A percentile compares a stretch with the other conserved stretches of the same genome.
These are phyloP conservation scores for Lipomyces anomalus DNA, from an alignment of 805 yeast genomes.

Conservation along the genomic window DNA sequence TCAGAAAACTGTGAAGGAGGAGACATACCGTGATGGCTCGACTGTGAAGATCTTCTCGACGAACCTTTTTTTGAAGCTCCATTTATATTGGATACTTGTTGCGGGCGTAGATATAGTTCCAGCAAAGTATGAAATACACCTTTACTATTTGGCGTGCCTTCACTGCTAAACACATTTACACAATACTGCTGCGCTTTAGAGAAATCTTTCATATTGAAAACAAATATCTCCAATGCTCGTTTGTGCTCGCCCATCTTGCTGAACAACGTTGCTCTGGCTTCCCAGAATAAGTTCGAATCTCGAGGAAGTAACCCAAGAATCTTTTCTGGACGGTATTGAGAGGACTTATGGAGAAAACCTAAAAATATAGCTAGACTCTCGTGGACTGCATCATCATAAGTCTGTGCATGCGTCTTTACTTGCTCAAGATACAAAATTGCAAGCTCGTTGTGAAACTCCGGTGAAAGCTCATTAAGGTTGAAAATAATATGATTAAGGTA, in stretches of 20 bases:
- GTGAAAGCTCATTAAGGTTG: conserved; percentile 36
- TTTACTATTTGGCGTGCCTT: conserved; percentile 37
- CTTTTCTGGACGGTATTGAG: conserved; percentile 38
- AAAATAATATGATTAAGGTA: conserved; percentile 52
- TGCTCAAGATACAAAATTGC: conserved; percentile 41
- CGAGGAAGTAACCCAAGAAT: conserved; percentile 32
- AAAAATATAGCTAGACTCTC: conserved; percentile 31
- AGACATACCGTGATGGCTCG: not conserved
- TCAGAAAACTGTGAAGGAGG: no score
- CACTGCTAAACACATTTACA: conserved; percentile 40
- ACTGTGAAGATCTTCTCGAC: not conserved
- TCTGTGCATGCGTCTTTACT: conserved; percentile 26
- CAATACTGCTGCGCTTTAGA: conserved; percentile 59
- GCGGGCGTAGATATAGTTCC: conserved; percentile 36
- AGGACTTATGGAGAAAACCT: conserved; percentile 34
- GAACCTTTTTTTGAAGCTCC: not conserved
- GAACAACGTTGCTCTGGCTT: conserved; percentile 53
- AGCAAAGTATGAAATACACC: conserved; percentile 45
- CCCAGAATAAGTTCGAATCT: conserved; percentile 26
- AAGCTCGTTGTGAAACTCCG: conserved; percentile 41
- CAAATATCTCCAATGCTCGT: conserved; percentile 56
- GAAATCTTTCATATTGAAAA: conserved; percentile 52
- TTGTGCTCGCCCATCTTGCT: conserved; percentile 55
- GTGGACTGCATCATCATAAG: conserved; percentile 18
- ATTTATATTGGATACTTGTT: conserved; percentile 4